Base-by-base conservation (phyloP, 305 asterid genomes). In the Solanum hybrid region DNA sequence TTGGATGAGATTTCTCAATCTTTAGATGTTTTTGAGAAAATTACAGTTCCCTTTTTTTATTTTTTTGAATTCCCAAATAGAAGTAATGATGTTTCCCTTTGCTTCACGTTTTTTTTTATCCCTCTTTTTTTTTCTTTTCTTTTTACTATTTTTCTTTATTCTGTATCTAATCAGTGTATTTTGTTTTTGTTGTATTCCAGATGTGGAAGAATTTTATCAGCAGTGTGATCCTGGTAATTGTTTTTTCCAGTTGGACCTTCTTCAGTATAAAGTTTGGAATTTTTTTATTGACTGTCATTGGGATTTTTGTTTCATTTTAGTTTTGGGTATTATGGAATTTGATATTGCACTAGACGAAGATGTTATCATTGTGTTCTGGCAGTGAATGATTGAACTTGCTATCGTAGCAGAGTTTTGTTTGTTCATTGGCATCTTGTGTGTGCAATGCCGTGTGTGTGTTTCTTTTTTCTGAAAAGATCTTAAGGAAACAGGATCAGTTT, bases 181-280 rank as follows among this genome's bases (percentile, higher is more conserved):
- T 69, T 69, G 73, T 83, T 42, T 6, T 24, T 93, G 75, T 31
- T 29, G 11, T 18, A 20, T 91, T 91, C 91, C 92, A 95, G 98
- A 95, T 75, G 95, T 91, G 86, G 96, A 95, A 37, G 96, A 93
- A 37, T 95, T 95, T 77, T 92, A 76, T 89, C 92, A 91, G 91
- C 94, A 91, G 93, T 95, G 97, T 86, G 96, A 95, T 92, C 98
- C 98, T 88, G 96, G 98, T 94, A 14, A 89, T 91, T 22, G 10
- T 42, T 88, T 78, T 34, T 71, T 31, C 22, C 69, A 10, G 11
- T 90, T 34, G 2, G 76, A 37, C 6, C 11, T 18, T 69, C 69
- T 69, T 76, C 78, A 20, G 57, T 29, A 31, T n/a, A 6, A 34
- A 37, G 29, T 84, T 37, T 67, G 89, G 67, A 71, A 69, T 14